phyloP scores from a whole-genome alignment of 2,329 filamentous ascomycete genomes.

The Didymosphaeria variabile region DNA sequence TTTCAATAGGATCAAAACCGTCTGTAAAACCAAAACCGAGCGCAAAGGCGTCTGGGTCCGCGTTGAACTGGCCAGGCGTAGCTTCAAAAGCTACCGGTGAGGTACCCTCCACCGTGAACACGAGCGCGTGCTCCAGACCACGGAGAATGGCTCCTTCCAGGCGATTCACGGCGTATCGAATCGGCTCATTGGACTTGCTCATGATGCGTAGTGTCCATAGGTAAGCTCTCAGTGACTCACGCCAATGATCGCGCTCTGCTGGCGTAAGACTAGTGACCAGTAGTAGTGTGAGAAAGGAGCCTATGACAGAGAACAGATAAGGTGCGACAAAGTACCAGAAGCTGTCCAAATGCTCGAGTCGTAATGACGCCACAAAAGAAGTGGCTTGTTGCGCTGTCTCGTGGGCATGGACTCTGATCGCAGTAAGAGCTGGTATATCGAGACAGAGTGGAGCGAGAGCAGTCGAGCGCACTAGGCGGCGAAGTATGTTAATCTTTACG shows the following conservation, averaged over 20 bases:
- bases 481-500: constrained; percentile 19
- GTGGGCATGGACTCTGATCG: constrained; percentile 16
- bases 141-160: constrained; percentile 51
- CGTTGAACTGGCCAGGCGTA: neutral
- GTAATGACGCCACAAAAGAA: constrained; percentile 17
- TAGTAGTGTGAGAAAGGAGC: constrained; percentile 20
- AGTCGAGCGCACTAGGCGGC: constrained; percentile 22
- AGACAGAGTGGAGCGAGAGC: constrained; percentile 23
- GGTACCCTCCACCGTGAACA: constrained; percentile 42
- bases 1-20: neutral
- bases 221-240: constrained; percentile 19
- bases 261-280: constrained; percentile 21
- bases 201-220: constrained; percentile 36
- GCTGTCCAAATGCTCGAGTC: constrained; percentile 22
- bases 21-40: constrained; percentile 4
- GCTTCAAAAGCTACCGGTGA: constrained; percentile 8
- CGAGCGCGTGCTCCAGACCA: constrained; percentile 50
- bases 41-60: neutral
- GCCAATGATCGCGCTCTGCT: constrained; percentile 21
- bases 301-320: constrained; percentile 22
- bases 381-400: constrained; percentile 18
- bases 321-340: constrained; percentile 24
- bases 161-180: constrained; percentile 51
- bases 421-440: constrained; percentile 16
- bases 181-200: constrained; percentile 50